Conservation (phyloP, 371 early-diverging fungal genomes). For the Capniomyces stellatus region DNA sequence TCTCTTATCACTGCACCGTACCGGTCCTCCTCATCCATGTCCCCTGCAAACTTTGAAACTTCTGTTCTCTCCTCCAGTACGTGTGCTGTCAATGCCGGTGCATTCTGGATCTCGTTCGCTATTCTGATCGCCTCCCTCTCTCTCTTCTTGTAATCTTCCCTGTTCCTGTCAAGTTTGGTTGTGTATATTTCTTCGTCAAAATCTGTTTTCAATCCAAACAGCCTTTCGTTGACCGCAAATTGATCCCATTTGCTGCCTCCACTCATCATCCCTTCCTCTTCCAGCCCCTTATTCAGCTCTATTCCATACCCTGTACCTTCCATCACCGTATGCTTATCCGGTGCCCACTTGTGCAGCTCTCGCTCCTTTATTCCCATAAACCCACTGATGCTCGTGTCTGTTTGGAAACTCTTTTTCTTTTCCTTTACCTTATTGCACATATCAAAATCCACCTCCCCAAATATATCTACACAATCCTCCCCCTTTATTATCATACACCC, state of each 20-base stretch:
- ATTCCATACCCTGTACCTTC: conserved; percentile 19
- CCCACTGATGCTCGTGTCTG: conserved; percentile 77
- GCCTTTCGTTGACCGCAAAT: conserved; percentile 86
- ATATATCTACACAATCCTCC: conserved; percentile 47
- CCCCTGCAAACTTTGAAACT: conserved; percentile 33
- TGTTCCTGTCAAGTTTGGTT: conserved; percentile 70
- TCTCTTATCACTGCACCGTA: conserved; percentile 60
- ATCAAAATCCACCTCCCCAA: conserved; percentile 35
- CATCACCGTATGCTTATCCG: too few species aligned
- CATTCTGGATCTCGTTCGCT: conserved; percentile 79
- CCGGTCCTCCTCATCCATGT: conserved; percentile 75
- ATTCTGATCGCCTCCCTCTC: conserved; percentile 75
- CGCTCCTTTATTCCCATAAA: conserved; percentile 43
- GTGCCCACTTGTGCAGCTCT: conserved; percentile 71
- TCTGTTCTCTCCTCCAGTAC: conserved; percentile 83
- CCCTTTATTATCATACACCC: conserved; percentile 48
- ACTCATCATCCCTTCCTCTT: too few species aligned
- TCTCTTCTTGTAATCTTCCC: conserved; percentile 67
- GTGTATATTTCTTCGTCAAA: conserved; percentile 95
- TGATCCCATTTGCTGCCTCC: conserved; percentile 76
- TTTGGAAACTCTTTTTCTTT: conserved; percentile 43
- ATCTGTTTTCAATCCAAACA: conserved; percentile 90
- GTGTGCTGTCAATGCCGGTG: conserved; percentile 62
- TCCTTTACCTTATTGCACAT: conserved; percentile 18
- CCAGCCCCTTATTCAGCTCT: conserved; percentile 15